Percentiles rank a stretch among this genome's conserved stretches.
These are phyloP conservation scores for Kwoniella newhampshirensis DNA, from an alignment of 768 basidiomycete genomes.

Conservation along the genomic window DNA sequence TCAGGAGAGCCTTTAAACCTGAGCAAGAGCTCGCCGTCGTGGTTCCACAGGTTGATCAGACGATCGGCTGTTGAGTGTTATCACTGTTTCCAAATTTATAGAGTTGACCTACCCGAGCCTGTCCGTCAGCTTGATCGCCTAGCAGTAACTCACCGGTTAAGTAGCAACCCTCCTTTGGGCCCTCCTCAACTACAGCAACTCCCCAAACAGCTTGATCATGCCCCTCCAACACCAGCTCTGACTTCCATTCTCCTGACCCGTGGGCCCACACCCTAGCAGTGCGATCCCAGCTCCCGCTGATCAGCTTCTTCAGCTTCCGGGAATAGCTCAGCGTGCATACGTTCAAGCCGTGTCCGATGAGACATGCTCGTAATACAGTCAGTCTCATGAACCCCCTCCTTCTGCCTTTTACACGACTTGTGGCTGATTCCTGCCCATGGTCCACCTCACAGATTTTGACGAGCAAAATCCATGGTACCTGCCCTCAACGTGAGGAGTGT, in stretches of 20 bases:
- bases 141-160: constrained; percentile 40
- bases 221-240: constrained; percentile 32
- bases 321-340: constrained; percentile 39
- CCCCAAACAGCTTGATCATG: constrained; percentile 52
- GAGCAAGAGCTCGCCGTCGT: constrained; percentile 19
- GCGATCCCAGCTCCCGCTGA: constrained; percentile 51
- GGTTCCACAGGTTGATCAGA: constrained; percentile 36
- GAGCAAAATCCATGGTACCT: too few species aligned
- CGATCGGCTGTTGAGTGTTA: constrained; percentile 34
- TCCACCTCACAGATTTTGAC: neutral
- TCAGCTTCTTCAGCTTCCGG: constrained; percentile 25
- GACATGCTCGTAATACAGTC: constrained; percentile 29
- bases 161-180: constrained; percentile 29
- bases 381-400: constrained; percentile 36
- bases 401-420: too few species aligned
- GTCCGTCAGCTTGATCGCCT: neutral
- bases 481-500: too few species aligned
- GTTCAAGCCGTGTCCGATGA: constrained; percentile 40
- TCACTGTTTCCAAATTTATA: neutral
- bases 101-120: constrained; percentile 15
- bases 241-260: constrained; percentile 19
- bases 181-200: constrained; percentile 41
- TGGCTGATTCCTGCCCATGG: too few species aligned
- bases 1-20: constrained; percentile 35
- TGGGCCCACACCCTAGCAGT: constrained; percentile 48